A percentile compares a stretch with the other conserved stretches of the same genome.
phyloP scores from a whole-genome alignment of 768 basidiomycete species.

The Leccinum variicolor region DNA sequence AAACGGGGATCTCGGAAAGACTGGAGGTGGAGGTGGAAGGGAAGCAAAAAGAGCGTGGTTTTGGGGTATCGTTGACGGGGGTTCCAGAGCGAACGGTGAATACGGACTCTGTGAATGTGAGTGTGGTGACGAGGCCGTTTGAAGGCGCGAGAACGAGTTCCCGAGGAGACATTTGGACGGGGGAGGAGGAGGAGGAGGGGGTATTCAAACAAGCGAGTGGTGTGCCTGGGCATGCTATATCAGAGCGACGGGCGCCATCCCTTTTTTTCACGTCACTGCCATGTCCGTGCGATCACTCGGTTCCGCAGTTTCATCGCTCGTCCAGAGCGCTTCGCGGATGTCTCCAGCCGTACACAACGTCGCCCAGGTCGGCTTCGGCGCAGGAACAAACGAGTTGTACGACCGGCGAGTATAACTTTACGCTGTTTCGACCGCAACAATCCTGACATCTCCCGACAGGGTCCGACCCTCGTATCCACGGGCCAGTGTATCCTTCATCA shows the following conservation, averaged over 20 bases:
- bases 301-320: neutral
- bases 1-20: constrained; percentile 35
- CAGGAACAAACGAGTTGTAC: constrained; percentile 82
- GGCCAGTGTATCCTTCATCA: constrained; percentile 58
- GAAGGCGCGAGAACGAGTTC: constrained; percentile 19
- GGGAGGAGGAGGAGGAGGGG: neutral
- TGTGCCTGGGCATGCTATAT: neutral
- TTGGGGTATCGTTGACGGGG: neutral
- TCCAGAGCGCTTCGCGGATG: constrained; percentile 27
- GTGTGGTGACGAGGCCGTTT: constrained; percentile 12
- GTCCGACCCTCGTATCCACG: constrained; percentile 82
- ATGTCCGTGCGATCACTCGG: constrained; percentile 1
- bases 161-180: constrained; percentile 13
- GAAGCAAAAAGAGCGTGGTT: constrained; percentile 11
- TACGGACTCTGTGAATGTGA: constrained; percentile 26
- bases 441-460: constrained; percentile 33
- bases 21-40: neutral
- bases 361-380: constrained; percentile 72
- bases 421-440: neutral
- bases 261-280: neutral
- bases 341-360: constrained; percentile 50
- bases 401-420: constrained; percentile 46
- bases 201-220: neutral
- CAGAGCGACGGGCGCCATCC: no score
- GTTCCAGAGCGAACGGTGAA: constrained; percentile 27